Evolutionary conservation across 2,329 filamentous ascomycete genomes (phyloP), one percentile per base, ranked within the genome.

Genomic region (Didymella pinodella): DNA sequence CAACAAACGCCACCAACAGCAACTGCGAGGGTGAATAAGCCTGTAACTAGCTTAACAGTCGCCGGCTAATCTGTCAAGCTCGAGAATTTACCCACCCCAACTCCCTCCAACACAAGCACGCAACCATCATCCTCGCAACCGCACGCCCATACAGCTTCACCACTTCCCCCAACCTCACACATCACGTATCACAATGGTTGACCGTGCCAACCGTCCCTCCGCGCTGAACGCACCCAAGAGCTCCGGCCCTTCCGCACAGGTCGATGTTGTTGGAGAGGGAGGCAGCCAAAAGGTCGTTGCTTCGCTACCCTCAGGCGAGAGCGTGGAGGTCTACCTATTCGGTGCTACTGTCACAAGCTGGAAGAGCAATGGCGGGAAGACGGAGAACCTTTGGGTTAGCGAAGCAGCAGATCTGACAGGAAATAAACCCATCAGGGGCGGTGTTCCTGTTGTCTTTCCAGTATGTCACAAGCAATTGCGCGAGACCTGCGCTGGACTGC

Each of bases 321-420:
- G 87, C 54, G 86, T 97, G 66, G 88, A 92, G 65, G 84, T 99
- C 36, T 83, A 97, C 61, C 87, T 98, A n/a, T 91, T 91, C 72
- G 95, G 95, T 58, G 95, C 95, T 11, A 98, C 93, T 0, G 90
- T 99, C 47, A 88, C 91, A 59, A 95, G 90, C 78, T 99, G 95
- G 95, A 96, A 95, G 83, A 89, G 90, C 74, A 85, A 88, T 59
- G 83, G 85, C 57, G 90, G 90, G 47, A 81, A 86, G 67, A 75
- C 72, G 55, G 93, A 97, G 82, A 93, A 93, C 79, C 84, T 97
- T 54, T 97, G 92, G 85, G 74, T 97, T 67, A 95, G 91, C 79
- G 87, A 93, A 61, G 87, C 84, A 57, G 90, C 93, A 44, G 87
- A 86, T 71, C 82, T 97, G 56, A 93, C 98, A 74, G 94, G 95